These are phyloP conservation scores for Fusarium devonianum DNA, from an alignment of 2,329 filamentous ascomycete species.

Conservation along the genomic window DNA sequence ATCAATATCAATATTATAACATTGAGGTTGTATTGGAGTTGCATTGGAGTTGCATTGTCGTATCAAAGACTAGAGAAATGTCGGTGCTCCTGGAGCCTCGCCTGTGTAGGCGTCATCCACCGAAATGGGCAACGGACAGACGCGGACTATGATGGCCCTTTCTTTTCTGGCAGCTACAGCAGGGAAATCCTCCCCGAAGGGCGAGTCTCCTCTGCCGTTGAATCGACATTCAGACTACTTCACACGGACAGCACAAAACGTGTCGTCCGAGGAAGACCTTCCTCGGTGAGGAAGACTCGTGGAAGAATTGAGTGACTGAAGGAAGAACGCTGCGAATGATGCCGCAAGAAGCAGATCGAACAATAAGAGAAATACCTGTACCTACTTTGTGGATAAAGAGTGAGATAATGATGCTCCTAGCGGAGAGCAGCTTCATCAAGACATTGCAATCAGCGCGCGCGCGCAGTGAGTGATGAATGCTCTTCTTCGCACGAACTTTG, in stretches of 20 bases:
- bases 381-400: conserved; percentile 1
- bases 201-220: conserved; percentile 5
- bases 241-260: conserved; percentile 48
- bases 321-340: conserved; percentile 39
- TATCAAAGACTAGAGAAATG: conserved; percentile 40
- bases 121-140: conserved; percentile 46
- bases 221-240: conserved; percentile 47
- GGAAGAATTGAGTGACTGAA: conserved; percentile 43
- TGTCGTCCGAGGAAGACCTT: conserved; percentile 46
- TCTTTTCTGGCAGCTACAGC: conserved; percentile 52
- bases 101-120: conserved; percentile 49
- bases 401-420: background rate
- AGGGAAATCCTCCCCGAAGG: conserved; percentile 16
- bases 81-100: conserved; percentile 61
- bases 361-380: conserved; percentile 1
- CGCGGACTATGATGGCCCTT: conserved; percentile 64
- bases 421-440: background rate
- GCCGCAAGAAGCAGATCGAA: background rate
- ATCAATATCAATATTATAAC: too few species aligned
- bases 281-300: conserved; percentile 48
- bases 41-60: background rate
- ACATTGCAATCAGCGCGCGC: too few species aligned
- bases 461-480: background rate
- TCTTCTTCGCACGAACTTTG: background rate
- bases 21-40: background rate